Evolutionary conservation across 306 rosid genomes (phyloP), one percentile per base, ranked within the genome.

Genomic region (Herpetospermum pedunculosum): DNA sequence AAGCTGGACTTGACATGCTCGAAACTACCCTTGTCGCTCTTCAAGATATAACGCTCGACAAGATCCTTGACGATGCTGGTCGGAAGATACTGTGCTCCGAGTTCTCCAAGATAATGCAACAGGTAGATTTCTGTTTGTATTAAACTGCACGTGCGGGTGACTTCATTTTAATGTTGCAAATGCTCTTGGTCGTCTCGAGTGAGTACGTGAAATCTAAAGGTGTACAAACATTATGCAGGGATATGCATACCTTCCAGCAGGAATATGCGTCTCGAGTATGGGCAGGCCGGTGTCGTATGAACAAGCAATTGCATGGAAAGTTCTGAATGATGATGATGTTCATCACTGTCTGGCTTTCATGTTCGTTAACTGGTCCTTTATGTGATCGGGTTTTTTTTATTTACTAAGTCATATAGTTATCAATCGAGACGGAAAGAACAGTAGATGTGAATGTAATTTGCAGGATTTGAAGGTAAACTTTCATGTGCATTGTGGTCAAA

Each of bases 1-100:
- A 91, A 74, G 97, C 99, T 9, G 99, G 99, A 3, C 92, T 94
- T 1, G 97, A 94, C 87, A 89, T 94, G 97, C 97, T 94, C 2
- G 99, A 94, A 80, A 94, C 99, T 7, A 94, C 97, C 73, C 87
- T 94, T 0, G 91, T 94, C 4, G 90, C 99, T 47, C 96, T 94
- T 72, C 97, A 94, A 82, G 99, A 94, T 64, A 91, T 91, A 68
- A 87, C 84, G 89, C 96, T 94, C 0, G 99, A 94, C 82, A 94
- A 86, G 86, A 89, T 94, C 70, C 89, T 94, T 1, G 96, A 94
- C 32, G 97, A 94, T 41, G 83, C 89, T 69, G 96, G 97, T 43
- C 81, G 96, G 73, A 94, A 89, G 86, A 71, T 83, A 65, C 93
- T 94, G 29, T 94, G 95, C 84, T 86, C 96, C 0, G 99, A 94